Evolutionary conservation across 2,329 filamentous ascomycete species (phyloP).

Genomic region (Colletotrichum sublineola): DNA sequence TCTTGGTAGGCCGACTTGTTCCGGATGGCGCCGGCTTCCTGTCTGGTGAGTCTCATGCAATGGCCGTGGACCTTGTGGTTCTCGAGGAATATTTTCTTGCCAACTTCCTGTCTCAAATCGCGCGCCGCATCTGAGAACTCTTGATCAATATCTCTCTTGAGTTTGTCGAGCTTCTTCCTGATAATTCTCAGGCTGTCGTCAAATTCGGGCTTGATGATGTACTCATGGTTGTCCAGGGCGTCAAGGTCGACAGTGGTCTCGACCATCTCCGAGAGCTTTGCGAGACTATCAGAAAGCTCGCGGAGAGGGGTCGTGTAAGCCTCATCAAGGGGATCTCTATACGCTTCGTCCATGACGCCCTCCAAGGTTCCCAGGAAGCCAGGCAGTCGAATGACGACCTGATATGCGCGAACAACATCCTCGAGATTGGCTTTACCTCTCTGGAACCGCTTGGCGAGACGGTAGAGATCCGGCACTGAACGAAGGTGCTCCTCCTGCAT

Average conservation of each 20-base stretch:
- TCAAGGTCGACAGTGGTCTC: constrained; percentile 98
- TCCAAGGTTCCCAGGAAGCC: constrained; percentile 91
- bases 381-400: constrained; percentile 91
- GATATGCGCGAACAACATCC: constrained; percentile 95
- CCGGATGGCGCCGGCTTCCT: constrained; percentile 91
- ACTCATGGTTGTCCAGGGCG: constrained; percentile 95
- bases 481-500: constrained; percentile 97
- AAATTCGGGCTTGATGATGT: constrained; percentile 98
- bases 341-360: constrained; percentile 94
- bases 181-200: constrained; percentile 91
- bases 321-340: constrained; percentile 86
- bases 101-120: constrained; percentile 90
- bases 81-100: constrained; percentile 98
- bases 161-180: constrained; percentile 87
- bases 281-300: constrained; percentile 81
- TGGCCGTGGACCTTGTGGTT: constrained; percentile 96
- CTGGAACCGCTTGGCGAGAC: constrained; percentile 94
- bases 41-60: constrained; percentile 94
- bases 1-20: constrained; percentile 93
- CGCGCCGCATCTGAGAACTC: constrained; percentile 83
- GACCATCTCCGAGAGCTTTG: constrained; percentile 95
- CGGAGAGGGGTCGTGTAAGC: constrained; percentile 89
- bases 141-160: constrained; percentile 83
- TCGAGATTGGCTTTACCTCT: constrained; percentile 91
- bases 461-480: constrained; percentile 93